Percentiles rank a stretch among this genome's conserved stretches.
Conservation (phyloP, 306 rosid species). For the Begonia peltatifolia region DNA sequence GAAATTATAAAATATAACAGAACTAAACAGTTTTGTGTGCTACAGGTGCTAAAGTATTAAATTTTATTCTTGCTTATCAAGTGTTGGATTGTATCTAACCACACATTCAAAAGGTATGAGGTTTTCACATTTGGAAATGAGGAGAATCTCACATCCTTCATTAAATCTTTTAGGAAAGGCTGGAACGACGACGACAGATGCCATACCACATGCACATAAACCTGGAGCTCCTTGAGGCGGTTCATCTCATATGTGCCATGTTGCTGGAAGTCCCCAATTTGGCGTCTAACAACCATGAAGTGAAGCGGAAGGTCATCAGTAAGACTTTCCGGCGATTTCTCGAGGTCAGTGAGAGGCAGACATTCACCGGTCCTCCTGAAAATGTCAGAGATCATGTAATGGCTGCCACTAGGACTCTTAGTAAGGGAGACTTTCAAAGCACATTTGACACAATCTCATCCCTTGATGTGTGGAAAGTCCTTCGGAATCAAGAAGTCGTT, state of each 20-base stretch:
- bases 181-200: constrained; percentile 96
- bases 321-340: constrained; percentile 68
- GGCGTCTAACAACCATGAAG: constrained; percentile 75
- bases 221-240: constrained; percentile 86
- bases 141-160: background rate
- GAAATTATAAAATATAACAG: constrained; percentile 8
- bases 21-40: background rate
- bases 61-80: background rate
- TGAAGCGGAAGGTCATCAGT: constrained; percentile 63
- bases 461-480: constrained; percentile 82
- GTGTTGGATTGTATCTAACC: constrained; percentile 32
- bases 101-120: too few species aligned
- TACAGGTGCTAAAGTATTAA: background rate
- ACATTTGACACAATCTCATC: constrained; percentile 55
- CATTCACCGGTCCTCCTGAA: constrained; percentile 90
- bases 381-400: constrained; percentile 85
- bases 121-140: too few species aligned
- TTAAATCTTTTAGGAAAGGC: constrained; percentile 55
- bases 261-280: constrained; percentile 92
- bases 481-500: constrained; percentile 38
- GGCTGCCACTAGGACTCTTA: constrained; percentile 83
- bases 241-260: constrained; percentile 90
- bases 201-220: constrained; percentile 99
- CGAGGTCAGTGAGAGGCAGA: constrained; percentile 71
- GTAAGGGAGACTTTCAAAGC: constrained; percentile 61